Percentiles rank a stretch among this genome's conserved stretches.
phyloP scores from a whole-genome alignment of 2,329 filamentous ascomycete genomes.

The Penicillium sp. region DNA sequence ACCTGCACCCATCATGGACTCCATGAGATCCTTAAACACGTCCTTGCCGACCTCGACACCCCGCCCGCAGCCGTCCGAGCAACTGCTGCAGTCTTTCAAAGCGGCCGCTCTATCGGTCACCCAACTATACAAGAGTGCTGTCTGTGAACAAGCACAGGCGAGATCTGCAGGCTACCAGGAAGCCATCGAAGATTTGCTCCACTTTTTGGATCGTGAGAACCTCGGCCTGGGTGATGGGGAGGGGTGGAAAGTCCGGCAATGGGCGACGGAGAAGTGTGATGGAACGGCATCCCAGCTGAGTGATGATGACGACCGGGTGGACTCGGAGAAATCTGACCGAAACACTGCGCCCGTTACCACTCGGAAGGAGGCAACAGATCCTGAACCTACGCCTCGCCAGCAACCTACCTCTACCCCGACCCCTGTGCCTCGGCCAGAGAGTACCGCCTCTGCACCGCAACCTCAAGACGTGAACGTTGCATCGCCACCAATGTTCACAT shows the following conservation, averaged over 20 bases:
- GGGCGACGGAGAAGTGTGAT: slow-evolving; percentile 55
- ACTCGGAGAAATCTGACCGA: slow-evolving; percentile 40
- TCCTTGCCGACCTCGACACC: slow-evolving; percentile 59
- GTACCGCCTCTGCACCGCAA: slow-evolving; percentile 21
- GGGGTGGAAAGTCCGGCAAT: slow-evolving; percentile 66
- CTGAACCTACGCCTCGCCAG: slow-evolving; percentile 29
- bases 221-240: slow-evolving; percentile 79
- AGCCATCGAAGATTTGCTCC: slow-evolving; percentile 84
- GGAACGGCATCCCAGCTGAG: slow-evolving; percentile 40
- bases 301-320: slow-evolving; percentile 49
- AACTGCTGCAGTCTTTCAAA: slow-evolving; percentile 85
- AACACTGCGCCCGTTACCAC: slow-evolving; percentile 38
- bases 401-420: slow-evolving; percentile 29
- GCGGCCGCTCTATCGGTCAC: slow-evolving; percentile 91
- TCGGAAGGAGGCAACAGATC: slow-evolving; percentile 37
- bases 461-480: slow-evolving; percentile 29
- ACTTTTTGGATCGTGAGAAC: slow-evolving; percentile 79
- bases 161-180: slow-evolving; percentile 88
- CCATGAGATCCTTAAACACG: slow-evolving; percentile 64
- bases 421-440: slow-evolving; percentile 24
- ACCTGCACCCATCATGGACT: slow-evolving; percentile 54
- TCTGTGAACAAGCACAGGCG: slow-evolving; percentile 72
- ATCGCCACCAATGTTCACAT: slow-evolving; percentile 45
- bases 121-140: slow-evolving; percentile 92
- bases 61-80: slow-evolving; percentile 51